phyloP scores from a whole-genome alignment of 108 stramenopile species.

The Conticribra weissflogii region DNA sequence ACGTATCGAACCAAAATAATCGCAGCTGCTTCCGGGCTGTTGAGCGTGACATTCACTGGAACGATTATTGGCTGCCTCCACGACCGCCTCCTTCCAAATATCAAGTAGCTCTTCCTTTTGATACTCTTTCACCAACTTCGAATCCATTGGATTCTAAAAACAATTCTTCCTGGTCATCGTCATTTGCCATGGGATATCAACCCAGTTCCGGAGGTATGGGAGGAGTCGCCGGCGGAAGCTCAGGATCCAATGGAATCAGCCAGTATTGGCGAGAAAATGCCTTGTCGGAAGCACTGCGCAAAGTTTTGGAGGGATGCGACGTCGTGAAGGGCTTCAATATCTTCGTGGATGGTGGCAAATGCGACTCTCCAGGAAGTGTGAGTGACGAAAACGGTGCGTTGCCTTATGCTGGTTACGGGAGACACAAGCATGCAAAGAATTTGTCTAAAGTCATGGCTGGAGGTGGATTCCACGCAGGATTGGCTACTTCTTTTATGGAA shows the following conservation, averaged over 20 bases:
- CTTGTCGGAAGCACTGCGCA: slow-evolving; percentile 60
- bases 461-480: slow-evolving; percentile 62
- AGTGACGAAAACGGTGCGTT: background rate
- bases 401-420: background rate
- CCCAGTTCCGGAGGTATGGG: slow-evolving; percentile 1
- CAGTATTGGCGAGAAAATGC: slow-evolving; percentile 53
- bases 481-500: slow-evolving; percentile 68
- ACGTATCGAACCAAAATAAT: background rate
- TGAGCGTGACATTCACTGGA: slow-evolving; percentile 55
- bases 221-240: background rate
- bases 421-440: slow-evolving; percentile 14
- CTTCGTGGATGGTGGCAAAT: slow-evolving; percentile 50
- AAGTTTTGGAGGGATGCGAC: slow-evolving; percentile 72
- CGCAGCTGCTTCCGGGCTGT: background rate
- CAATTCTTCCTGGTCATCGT: slow-evolving; percentile 13
- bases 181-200: slow-evolving; percentile 34
- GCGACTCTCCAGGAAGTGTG: background rate
- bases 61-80: slow-evolving; percentile 78
- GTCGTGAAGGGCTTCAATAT: slow-evolving; percentile 64
- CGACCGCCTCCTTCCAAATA: slow-evolving; percentile 47
- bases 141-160: slow-evolving; percentile 2
- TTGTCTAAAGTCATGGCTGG: slow-evolving; percentile 17
- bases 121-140: slow-evolving; percentile 11
- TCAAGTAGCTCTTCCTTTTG: slow-evolving; percentile 53
- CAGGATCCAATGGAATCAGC: background rate